Percentiles rank a stretch among this genome's conserved stretches.
Conservation (phyloP, 108 stramenopile species). For the Cyclotella cryptica region DNA sequence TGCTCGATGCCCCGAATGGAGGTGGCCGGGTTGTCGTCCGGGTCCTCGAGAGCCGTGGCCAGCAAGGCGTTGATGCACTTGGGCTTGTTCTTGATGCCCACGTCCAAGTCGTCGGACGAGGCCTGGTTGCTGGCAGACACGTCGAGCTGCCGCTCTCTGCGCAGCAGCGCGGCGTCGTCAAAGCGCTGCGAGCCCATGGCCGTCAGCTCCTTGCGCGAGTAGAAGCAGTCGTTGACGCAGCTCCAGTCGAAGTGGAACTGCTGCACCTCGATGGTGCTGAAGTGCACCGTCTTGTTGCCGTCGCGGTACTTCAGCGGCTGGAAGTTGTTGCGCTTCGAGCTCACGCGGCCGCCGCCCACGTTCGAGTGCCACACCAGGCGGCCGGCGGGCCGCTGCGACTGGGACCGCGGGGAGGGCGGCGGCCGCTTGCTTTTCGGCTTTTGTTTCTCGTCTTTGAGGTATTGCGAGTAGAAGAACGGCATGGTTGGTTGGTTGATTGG, state of each 20-base stretch:
- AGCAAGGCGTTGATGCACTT: slow-evolving; percentile 1
- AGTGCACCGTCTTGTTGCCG: slow-evolving; percentile 41
- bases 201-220: slow-evolving; percentile 24
- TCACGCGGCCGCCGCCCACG: too few relatives aligned
- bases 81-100: slow-evolving; percentile 11
- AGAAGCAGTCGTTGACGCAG: slow-evolving; percentile 30
- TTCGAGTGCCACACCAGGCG: too few relatives aligned
- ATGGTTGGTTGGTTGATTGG: too few relatives aligned
- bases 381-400: too few relatives aligned
- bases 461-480: too few relatives aligned
- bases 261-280: slow-evolving; percentile 34
- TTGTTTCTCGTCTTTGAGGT: too few relatives aligned
- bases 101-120: slow-evolving; percentile 8
- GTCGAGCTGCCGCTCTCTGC: slow-evolving; percentile 4
- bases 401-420: too few relatives aligned
- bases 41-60: slow-evolving; percentile 11
- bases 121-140: not conserved
- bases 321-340: slow-evolving; percentile 14
- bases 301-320: slow-evolving; percentile 13
- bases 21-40: slow-evolving; percentile 10
- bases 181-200: slow-evolving; percentile 38
- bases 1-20: slow-evolving; percentile 49
- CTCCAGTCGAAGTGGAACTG: slow-evolving; percentile 32
- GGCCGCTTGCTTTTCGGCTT: too few relatives aligned
- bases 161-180: slow-evolving; percentile 32